phyloP scores from a whole-genome alignment of 2,329 filamentous ascomycete genomes.

The Arthrobotrys megalospora region DNA sequence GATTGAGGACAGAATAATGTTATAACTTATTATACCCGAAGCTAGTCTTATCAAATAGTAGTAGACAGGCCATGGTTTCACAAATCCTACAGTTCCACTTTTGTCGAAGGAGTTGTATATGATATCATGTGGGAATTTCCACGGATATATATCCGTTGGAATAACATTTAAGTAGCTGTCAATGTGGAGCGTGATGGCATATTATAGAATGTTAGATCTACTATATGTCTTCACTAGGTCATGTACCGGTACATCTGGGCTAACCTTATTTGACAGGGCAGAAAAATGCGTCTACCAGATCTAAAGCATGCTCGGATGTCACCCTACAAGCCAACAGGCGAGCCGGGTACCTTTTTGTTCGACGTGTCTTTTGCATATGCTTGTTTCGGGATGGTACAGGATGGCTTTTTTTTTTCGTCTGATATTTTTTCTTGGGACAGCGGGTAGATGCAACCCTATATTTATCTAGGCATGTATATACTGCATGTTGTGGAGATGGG shows the following conservation, averaged over 20 bases:
- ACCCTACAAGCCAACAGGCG: slow-evolving; percentile 43
- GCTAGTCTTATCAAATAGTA: neutral
- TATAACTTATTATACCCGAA: neutral
- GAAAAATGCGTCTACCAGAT: slow-evolving; percentile 7
- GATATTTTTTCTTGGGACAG: slow-evolving; percentile 33
- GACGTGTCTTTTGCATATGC: slow-evolving; percentile 31
- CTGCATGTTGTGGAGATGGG: neutral
- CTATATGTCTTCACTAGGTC: neutral
- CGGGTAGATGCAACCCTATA: slow-evolving; percentile 54
- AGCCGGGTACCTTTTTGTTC: slow-evolving; percentile 21
- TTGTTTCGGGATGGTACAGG: slow-evolving; percentile 32
- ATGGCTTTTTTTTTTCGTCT: slow-evolving; percentile 34
- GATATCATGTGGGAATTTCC: neutral
- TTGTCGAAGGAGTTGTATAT: neutral
- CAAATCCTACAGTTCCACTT: neutral
- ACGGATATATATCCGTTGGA: neutral
- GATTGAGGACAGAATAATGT: slow-evolving; percentile 3
- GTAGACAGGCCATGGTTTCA: neutral
- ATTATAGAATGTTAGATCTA: neutral
- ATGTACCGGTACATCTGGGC: slow-evolving; percentile 20
- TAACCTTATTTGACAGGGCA: slow-evolving; percentile 12
- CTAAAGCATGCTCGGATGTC: slow-evolving; percentile 39
- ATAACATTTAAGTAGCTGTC: no score
- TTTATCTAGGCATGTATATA: slow-evolving; percentile 12
- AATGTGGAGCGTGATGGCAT: neutral